phyloP scores from a whole-genome alignment of 345 rosid species.

The Mercurialis annua region DNA sequence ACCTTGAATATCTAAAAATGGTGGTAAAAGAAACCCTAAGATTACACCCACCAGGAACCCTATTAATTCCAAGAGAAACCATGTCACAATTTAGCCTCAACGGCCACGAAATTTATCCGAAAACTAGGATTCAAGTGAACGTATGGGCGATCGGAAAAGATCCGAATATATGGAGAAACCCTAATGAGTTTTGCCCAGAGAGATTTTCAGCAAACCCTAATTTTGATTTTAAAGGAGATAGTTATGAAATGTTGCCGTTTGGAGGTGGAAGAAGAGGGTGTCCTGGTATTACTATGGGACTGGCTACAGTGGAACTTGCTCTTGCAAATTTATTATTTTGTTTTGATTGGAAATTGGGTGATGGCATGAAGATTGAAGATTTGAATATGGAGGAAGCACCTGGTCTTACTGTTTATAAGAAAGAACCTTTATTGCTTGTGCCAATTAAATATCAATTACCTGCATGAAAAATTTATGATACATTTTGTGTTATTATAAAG shows the following conservation, averaged over 20 bases:
- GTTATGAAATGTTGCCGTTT: not conserved
- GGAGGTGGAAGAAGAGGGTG: not conserved
- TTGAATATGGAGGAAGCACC: not conserved
- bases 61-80: not conserved
- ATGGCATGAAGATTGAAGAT: not conserved
- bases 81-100: not conserved
- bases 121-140: not conserved
- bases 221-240: not conserved
- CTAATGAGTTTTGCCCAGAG: not conserved
- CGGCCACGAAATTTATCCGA: not conserved
- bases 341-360: not conserved
- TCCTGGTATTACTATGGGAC: not conserved
- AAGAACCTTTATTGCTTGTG: not conserved
- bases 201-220: not conserved
- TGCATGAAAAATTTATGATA: too few relatives aligned
- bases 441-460: not conserved
- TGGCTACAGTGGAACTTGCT: not conserved
- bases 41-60: not conserved
- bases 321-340: not conserved
- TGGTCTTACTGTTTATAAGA: not conserved
- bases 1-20: not conserved
- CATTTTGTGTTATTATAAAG: too few relatives aligned
- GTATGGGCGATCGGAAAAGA: not conserved
- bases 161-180: not conserved
- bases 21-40: not conserved